Evolutionary conservation across 2,329 filamentous ascomycete genomes (phyloP).

Genomic region (Clonostachys rhizophaga): DNA sequence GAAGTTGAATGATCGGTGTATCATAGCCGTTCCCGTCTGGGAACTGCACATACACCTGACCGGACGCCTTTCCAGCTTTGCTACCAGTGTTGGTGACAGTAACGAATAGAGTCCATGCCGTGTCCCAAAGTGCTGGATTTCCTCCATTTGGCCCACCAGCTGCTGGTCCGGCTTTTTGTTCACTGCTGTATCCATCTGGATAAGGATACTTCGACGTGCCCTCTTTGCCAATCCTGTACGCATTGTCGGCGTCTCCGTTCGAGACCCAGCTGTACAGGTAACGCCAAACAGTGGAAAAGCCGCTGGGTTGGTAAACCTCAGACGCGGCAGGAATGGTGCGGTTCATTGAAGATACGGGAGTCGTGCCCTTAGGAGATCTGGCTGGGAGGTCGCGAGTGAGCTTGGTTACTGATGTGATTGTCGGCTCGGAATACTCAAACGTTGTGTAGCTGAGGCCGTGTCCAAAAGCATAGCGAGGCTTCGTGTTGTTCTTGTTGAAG

Average conservation of each 20-base stretch:
- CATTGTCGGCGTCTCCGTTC: constrained; percentile 21
- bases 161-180: constrained; percentile 34
- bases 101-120: constrained; percentile 34
- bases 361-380: constrained; percentile 20
- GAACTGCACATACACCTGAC: constrained; percentile 40
- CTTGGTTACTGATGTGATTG: constrained; percentile 37
- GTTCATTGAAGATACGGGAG: constrained; percentile 37
- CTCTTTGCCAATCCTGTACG: constrained; percentile 27
- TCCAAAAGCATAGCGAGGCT: constrained; percentile 81
- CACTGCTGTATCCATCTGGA: constrained; percentile 59
- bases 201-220: constrained; percentile 39
- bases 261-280: constrained; percentile 68
- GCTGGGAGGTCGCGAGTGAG: constrained; percentile 31
- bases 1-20: constrained; percentile 63
- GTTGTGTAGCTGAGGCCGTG: constrained; percentile 79
- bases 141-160: constrained; percentile 69
- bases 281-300: constrained; percentile 55
- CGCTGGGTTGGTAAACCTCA: constrained; percentile 53
- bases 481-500: constrained; percentile 72
- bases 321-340: constrained; percentile 44
- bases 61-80: constrained; percentile 35
- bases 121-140: constrained; percentile 60
- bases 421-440: constrained; percentile 55
- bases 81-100: constrained; percentile 49
- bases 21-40: constrained; percentile 37